Evolutionary conservation across 768 basidiomycete genomes (phyloP).

Genomic region (Hypholoma fasciculare): DNA sequence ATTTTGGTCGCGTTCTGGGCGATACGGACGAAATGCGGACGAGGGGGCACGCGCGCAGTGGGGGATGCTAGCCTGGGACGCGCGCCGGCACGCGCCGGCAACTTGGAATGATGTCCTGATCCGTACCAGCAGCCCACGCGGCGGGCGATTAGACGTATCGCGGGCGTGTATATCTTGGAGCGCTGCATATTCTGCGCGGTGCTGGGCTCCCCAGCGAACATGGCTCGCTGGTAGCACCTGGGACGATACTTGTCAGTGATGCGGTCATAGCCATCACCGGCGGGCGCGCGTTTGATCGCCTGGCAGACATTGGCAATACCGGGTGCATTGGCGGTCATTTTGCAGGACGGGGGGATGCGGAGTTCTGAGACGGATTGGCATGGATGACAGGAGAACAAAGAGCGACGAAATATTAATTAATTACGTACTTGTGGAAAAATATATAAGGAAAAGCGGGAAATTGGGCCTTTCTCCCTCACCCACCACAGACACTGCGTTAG

Average conservation of each 20-base stretch:
- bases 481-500: slow-evolving; percentile 47
- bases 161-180: too few relatives aligned
- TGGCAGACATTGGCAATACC: too few relatives aligned
- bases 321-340: too few relatives aligned
- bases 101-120: too few relatives aligned
- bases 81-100: not conserved
- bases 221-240: too few relatives aligned
- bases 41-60: not conserved
- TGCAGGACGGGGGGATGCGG: not conserved
- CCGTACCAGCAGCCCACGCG: too few relatives aligned
- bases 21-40: slow-evolving; percentile 7
- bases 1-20: slow-evolving; percentile 1
- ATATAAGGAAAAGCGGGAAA: slow-evolving; percentile 40
- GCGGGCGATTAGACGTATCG: too few relatives aligned
- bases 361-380: not conserved
- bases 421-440: slow-evolving; percentile 27
- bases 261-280: not conserved
- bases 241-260: too few relatives aligned
- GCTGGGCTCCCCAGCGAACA: too few relatives aligned
- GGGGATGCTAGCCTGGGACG: not conserved
- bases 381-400: slow-evolving; percentile 7
- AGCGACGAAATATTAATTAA: not conserved
- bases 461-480: slow-evolving; percentile 34
- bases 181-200: too few relatives aligned
- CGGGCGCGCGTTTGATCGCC: not conserved